phyloP scores from a whole-genome alignment of 2,329 filamentous ascomycete genomes.

The Exophiala bonariae region DNA sequence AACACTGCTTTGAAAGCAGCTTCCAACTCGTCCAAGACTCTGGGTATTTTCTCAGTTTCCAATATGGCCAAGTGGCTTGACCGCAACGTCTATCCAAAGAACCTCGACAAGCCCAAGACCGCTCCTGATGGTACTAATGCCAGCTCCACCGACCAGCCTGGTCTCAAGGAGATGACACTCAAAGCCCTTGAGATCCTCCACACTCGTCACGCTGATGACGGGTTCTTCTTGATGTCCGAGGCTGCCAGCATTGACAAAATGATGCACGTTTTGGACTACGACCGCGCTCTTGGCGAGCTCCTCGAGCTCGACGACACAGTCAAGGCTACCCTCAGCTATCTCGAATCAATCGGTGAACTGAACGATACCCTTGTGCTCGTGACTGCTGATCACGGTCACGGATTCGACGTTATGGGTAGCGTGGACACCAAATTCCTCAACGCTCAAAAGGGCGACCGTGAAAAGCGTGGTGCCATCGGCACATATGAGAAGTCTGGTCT shows the following conservation, averaged over 20 bases:
- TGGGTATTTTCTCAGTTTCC: constrained; percentile 74
- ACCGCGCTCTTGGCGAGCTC: constrained; percentile 79
- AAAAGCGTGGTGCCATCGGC: constrained; percentile 74
- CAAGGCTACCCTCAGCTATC: constrained; percentile 70
- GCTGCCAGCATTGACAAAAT: constrained; percentile 85
- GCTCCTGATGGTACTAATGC: constrained; percentile 65
- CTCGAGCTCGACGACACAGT: constrained; percentile 84
- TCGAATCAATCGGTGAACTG: constrained; percentile 64
- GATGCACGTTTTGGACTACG: constrained; percentile 84
- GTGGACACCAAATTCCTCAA: constrained; percentile 78
- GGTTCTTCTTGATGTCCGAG: constrained; percentile 87
- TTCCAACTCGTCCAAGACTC: constrained; percentile 61
- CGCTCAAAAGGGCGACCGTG: constrained; percentile 58
- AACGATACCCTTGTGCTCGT: constrained; percentile 78
- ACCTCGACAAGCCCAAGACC: constrained; percentile 66
- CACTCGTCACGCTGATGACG: constrained; percentile 64
- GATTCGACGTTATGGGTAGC: constrained; percentile 81
- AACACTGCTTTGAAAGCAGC: constrained; percentile 66
- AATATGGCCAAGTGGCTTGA: constrained; percentile 85
- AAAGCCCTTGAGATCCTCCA: constrained; percentile 82
- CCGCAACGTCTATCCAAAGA: constrained; percentile 67
- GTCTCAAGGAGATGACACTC: constrained; percentile 85
- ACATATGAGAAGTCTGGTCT: constrained; percentile 71
- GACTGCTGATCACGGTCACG: constrained; percentile 86
- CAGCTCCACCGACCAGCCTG: constrained; percentile 72